A percentile compares a stretch with the other conserved stretches of the same genome.
phyloP scores from a whole-genome alignment of 306 rosid genomes.

The Morella rubra region DNA sequence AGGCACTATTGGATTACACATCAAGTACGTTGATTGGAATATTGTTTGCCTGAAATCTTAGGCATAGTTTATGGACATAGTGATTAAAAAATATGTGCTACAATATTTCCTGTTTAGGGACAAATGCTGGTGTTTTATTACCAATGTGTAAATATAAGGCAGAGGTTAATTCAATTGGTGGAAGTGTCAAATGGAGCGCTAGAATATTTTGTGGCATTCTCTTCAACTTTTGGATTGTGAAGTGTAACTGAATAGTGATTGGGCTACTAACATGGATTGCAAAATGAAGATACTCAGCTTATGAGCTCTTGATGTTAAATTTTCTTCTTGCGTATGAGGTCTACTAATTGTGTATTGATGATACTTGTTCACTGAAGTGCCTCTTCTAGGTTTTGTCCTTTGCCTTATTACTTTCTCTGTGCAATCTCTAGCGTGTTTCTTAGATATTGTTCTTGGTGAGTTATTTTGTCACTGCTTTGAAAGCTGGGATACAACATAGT shows the following conservation, averaged over 20 bases:
- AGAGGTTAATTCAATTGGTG: background rate
- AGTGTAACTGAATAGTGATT: background rate
- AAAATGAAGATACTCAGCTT: background rate
- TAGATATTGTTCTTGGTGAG: background rate
- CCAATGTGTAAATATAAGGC: background rate
- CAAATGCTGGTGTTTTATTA: background rate
- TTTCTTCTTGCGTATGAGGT: background rate
- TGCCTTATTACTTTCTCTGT: background rate
- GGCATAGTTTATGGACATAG: no score
- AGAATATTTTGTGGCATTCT: background rate
- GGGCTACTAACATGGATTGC: background rate
- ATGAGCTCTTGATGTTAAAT: background rate
- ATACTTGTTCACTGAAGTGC: background rate
- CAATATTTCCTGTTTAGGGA: background rate
- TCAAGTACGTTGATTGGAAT: constrained; percentile 45
- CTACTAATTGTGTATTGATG: background rate
- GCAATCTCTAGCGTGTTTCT: background rate
- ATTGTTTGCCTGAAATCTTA: background rate
- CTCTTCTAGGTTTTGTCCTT: background rate
- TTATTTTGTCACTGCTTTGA: background rate
- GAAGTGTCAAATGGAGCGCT: background rate
- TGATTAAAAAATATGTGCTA: background rate
- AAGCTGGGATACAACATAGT: background rate
- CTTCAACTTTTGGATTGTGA: background rate
- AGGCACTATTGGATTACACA: constrained; percentile 71